These are phyloP conservation scores for Schizonepeta tenuifolia DNA, from an alignment of 257 asterid species.

Conservation along the genomic window DNA sequence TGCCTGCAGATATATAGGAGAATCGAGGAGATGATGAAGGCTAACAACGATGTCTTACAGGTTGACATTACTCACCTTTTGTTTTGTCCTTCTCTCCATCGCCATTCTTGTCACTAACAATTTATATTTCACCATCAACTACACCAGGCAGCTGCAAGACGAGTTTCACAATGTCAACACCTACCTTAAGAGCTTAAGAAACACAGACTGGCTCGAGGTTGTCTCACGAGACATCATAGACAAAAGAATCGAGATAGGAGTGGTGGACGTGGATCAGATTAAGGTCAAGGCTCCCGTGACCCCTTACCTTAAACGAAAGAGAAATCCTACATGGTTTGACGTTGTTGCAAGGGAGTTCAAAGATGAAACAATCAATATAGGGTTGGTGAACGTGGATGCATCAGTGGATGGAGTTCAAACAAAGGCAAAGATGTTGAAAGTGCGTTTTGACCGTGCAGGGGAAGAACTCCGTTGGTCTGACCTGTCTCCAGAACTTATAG, in stretches of 20 bases:
- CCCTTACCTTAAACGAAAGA: neutral
- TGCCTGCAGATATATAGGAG: slow-evolving; percentile 25
- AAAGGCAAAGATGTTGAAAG: slow-evolving; percentile 28
- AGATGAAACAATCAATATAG: slow-evolving; percentile 40
- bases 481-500: slow-evolving; percentile 59
- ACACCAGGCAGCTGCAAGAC: slow-evolving; percentile 34
- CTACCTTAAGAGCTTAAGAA: slow-evolving; percentile 22
- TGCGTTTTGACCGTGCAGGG: slow-evolving; percentile 47
- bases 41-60: slow-evolving; percentile 46
- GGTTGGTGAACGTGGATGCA: slow-evolving; percentile 38
- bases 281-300: neutral
- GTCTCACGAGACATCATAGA: slow-evolving; percentile 38
- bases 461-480: slow-evolving; percentile 56
- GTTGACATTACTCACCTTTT: slow-evolving; percentile 40
- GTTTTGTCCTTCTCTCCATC: slow-evolving; percentile 46
- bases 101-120: slow-evolving; percentile 47
- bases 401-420: slow-evolving; percentile 23
- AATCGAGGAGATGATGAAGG: slow-evolving; percentile 10
- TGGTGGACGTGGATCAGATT: slow-evolving; percentile 23
- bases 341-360: slow-evolving; percentile 43
- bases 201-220: slow-evolving; percentile 38
- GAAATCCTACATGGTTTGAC: slow-evolving; percentile 44
- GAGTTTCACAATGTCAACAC: slow-evolving; percentile 32
- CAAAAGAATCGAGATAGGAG: slow-evolving; percentile 21
- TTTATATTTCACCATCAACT: slow-evolving; percentile 45